Evolutionary conservation across 495 filamentous ascomycete species (phyloP), one percentile per base, ranked within the genome.

Genomic region (Cladorrhinum samala): DNA sequence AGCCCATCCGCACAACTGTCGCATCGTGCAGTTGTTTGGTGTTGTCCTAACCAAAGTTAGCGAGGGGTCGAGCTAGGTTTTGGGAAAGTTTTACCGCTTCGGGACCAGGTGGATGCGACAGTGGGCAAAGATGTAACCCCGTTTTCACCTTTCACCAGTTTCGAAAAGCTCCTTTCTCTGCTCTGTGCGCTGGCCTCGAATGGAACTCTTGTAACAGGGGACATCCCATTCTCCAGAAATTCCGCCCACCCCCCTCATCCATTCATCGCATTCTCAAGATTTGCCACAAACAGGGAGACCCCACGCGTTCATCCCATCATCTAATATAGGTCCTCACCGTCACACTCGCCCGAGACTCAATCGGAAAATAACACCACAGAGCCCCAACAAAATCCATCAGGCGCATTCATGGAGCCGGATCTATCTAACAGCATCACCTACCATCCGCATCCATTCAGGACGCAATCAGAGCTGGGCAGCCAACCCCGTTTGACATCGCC

Each of bases 401-500:
- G 33, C 14, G 3, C 25, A 36, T 25, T 49, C 44, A 69, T 68
- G 65, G 65, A 59, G 39, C 67, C 64, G 2, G 72, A 74, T 50
- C 59, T 72, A 9, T 65, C 64, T 17, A 60, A 65, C 54, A 73
- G 59, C 57, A 74, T 74, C 11, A 68, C 72, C 20, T 57, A 71
- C 59, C 70, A 72, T 42, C 71, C 71, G 25, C 71, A 72, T 42
- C 72, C 77, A 16, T 77, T 79, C 60, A 70, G 69, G 53, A 62
- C 69, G 2, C 72, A 80, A 56, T 64, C 68, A 11, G 63, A 74
- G 18, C 53, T 59, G 18, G 53, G 59, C 11, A 63, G 53, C 53
- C 49, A n/a, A 13, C 45, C 45, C 13, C 45, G 59, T 9, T 48
- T 58, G 16, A 39, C 51, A 21, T 6, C 52, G 33, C 48, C 25